Base-by-base conservation (phyloP, 129 eudicot species). In the Arctium lappa region DNA sequence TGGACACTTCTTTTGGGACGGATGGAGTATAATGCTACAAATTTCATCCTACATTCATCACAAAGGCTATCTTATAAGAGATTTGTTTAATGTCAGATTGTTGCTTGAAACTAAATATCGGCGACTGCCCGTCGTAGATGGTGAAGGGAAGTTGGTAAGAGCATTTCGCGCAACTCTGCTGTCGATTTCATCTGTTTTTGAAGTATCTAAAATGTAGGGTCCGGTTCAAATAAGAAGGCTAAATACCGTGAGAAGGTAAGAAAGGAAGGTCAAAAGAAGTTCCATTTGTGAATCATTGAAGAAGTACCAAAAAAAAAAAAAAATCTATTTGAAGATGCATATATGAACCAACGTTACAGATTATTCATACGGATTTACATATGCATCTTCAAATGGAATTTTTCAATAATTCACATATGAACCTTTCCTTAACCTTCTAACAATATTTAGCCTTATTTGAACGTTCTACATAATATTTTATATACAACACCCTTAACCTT, bases 61-160 rank as follows among this genome's bases (percentile, higher is more conserved):
- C 70, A 65, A 65, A 22, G 33, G 1, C 66, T n/a, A 60, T 60
- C 68, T 60, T 60, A 60, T 29, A 66, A 18, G 33, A 29, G 15
- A 22, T 22, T 66, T 2, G 33, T 66, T 68, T n/a, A 29, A 44
- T 85, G 62, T 40, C 89, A 93, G 97, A 63, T 75, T 93, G 73
- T 86, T 93, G 72, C 95, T 93, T 11, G 85, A 89, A 82, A 93
- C 97, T 9, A 91, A 91, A 86, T 91, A 91, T 73, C 97, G 93
- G 4, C 88, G 97, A 34, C 91, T 93, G 63, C 97, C 95, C 2
- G 95, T 93, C 1, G 97, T 93, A 68, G 93, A 91, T 70, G 87
- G 81, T 34, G 89, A 86, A 2, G 97, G 95, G 29, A 93, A 85
- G 86, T 90, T 93, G 97, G 97, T 93, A 81, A 84, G 91, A n/a